These are phyloP conservation scores for Colletotrichum simmondsii DNA, from an alignment of 2,329 filamentous ascomycete genomes.

Conservation along the genomic window DNA sequence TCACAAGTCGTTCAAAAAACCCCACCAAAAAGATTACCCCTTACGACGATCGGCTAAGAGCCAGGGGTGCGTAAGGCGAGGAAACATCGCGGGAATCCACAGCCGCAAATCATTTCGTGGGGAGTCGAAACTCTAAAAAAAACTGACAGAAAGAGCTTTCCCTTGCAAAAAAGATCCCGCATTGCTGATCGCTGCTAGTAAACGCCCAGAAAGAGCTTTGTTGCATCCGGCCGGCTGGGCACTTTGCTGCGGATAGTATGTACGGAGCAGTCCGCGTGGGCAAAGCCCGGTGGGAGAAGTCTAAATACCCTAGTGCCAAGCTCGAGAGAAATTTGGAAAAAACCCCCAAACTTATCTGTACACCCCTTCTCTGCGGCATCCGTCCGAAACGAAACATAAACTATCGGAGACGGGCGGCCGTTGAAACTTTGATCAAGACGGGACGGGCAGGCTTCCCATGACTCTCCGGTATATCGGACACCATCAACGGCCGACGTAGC, in stretches of 20 bases:
- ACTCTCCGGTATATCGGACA: background rate
- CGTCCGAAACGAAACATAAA: slow-evolving; percentile 13
- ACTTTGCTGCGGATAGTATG: background rate
- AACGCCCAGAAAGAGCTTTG: background rate
- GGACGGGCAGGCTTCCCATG: slow-evolving; percentile 19
- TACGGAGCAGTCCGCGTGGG: background rate
- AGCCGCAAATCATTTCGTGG: background rate
- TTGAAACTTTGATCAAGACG: background rate
- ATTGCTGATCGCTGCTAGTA: background rate
- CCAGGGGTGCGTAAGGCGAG: background rate
- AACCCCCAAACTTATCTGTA: background rate
- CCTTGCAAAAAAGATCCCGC: background rate
- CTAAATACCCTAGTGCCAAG: background rate
- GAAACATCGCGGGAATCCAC: background rate
- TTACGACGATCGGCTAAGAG: slow-evolving; percentile 13
- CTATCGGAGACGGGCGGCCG: background rate
- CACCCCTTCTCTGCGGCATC: background rate
- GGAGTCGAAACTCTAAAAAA: background rate
- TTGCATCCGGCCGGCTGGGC: background rate
- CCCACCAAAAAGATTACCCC: background rate
- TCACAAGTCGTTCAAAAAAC: background rate
- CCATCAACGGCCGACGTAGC: background rate
- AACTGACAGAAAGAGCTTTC: background rate
- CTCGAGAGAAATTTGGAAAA: background rate
- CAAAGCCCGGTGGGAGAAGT: background rate